These are phyloP conservation scores for Apodospora peruviana DNA, from an alignment of 495 filamentous ascomycete genomes.

Conservation along the genomic window DNA sequence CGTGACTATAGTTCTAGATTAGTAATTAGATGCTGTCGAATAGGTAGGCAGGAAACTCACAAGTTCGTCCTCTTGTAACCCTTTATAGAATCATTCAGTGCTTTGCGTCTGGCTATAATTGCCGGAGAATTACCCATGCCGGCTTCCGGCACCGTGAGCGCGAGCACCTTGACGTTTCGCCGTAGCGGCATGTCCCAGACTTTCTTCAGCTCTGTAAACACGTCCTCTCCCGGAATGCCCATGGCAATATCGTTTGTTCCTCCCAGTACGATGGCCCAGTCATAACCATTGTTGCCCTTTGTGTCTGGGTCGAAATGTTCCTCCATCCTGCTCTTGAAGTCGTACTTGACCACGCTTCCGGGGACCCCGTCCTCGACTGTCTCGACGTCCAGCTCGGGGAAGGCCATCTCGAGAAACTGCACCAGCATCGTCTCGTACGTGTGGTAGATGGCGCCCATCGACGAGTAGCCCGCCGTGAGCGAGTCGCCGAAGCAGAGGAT, in stretches of 20 bases:
- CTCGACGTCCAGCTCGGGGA: conserved; percentile 29
- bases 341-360: conserved; percentile 46
- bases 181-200: conserved; percentile 43
- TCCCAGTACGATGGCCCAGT: conserved; percentile 49
- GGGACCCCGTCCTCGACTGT: conserved; percentile 38
- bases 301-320: conserved; percentile 19
- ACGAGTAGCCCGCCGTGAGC: conserved; percentile 52
- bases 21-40: neutral
- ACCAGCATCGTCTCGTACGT: conserved; percentile 44
- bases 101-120: conserved; percentile 33
- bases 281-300: conserved; percentile 17
- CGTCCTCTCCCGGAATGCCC: conserved; percentile 18
- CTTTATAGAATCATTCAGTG: conserved; percentile 50
- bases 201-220: conserved; percentile 35
- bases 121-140: conserved; percentile 13
- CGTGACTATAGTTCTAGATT: conserved; percentile 26
- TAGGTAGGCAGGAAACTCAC: conserved; percentile 33
- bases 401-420: conserved; percentile 35
- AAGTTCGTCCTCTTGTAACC: conserved; percentile 36
- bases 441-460: conserved; percentile 37
- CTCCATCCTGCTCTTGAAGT: conserved; percentile 44
- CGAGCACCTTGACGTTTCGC: conserved; percentile 47
- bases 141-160: conserved; percentile 55
- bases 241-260: conserved; percentile 43
- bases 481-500: conserved; percentile 64